These are phyloP conservation scores for Fraxinus ornus DNA, from an alignment of 305 asterid species.

Conservation along the genomic window DNA sequence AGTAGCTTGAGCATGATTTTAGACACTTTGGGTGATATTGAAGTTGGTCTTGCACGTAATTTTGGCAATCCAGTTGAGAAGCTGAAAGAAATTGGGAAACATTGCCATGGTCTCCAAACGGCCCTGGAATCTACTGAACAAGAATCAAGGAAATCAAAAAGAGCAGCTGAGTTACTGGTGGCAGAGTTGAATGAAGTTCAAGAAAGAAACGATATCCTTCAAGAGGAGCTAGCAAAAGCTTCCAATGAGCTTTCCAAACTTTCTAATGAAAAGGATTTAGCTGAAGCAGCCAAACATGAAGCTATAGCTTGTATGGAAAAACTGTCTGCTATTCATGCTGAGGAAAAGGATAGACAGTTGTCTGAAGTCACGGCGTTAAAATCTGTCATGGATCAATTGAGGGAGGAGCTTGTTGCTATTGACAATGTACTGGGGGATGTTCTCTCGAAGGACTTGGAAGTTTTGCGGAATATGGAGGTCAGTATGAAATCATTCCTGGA, in stretches of 20 bases:
- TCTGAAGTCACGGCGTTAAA: constrained; percentile 57
- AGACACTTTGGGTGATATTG: constrained; percentile 49
- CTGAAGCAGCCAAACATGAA: constrained; percentile 63
- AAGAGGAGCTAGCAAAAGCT: constrained; percentile 75
- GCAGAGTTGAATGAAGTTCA: constrained; percentile 97
- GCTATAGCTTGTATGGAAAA: constrained; percentile 62
- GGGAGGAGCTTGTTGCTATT: constrained; percentile 49
- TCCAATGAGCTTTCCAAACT: constrained; percentile 54
- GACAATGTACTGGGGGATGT: constrained; percentile 55
- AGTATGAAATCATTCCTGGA: constrained; percentile 48
- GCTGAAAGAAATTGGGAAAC: constrained; percentile 50
- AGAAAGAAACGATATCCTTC: constrained; percentile 88
- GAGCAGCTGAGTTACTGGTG: constrained; percentile 87
- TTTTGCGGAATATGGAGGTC: constrained; percentile 52
- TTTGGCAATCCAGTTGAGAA: constrained; percentile 58
- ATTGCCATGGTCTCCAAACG: constrained; percentile 47
- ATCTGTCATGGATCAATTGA: constrained; percentile 53
- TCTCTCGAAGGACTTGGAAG: constrained; percentile 68
- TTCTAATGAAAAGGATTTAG: constrained; percentile 61
- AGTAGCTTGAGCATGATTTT: constrained; percentile 52
- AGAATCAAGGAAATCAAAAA: constrained; percentile 78
- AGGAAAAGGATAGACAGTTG: constrained; percentile 65
- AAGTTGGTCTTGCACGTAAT: constrained; percentile 36
- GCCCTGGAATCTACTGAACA: constrained; percentile 54
- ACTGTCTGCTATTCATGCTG: constrained; percentile 49